Base-by-base conservation (phyloP, 2,329 filamentous ascomycete species). In the Colletotrichum tamarilloi region DNA sequence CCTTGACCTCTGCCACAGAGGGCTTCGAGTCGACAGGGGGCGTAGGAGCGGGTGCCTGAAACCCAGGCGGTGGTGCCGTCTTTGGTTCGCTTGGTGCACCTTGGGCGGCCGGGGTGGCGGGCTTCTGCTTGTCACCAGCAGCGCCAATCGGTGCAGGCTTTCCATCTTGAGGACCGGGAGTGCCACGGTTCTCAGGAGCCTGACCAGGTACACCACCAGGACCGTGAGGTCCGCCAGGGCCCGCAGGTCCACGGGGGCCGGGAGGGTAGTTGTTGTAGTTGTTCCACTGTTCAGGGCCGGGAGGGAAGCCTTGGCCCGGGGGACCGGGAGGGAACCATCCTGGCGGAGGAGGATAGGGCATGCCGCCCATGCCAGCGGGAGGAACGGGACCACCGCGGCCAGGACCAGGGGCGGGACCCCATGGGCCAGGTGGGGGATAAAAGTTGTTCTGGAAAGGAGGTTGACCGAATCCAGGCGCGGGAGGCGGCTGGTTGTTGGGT, bases 321-420 rank as follows among this genome's bases (percentile, higher is more conserved):
- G 92, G 93, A 12, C 71, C 74, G 66, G 89, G 90, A 76, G 93
- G 93, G 80, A 92, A 96, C 93, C 94, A 97, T 68, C 92, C 93
- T 28, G 91, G 90, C 59, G 91, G 93, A 19, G 91, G 92, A 75
- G 93, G 93, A 81, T 95, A 97, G 1, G 93, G 92, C 89, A 95
- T 92, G 76, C 91, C 92, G 76, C 91, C 91, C 77, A 90, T 90
- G 22, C 90, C 90, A 75, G 92, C 74, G 58, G 64, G 72, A 11
- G 42, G 42, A 22, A 49, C 42, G 19, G 73, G 73, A 24, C 69
- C 73, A 30, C 71, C 71, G 55, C 71, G 71, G 30, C 87, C 89
- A 67, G 86, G 85, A 38, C 81, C 86, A 67, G 87, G 89, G 73
- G 82, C 83, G 76, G 88, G 86, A 75, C 88, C 88, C 88, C 88